Conservation (phyloP, 345 rosid species). For the Eucalyptus regnans region DNA sequence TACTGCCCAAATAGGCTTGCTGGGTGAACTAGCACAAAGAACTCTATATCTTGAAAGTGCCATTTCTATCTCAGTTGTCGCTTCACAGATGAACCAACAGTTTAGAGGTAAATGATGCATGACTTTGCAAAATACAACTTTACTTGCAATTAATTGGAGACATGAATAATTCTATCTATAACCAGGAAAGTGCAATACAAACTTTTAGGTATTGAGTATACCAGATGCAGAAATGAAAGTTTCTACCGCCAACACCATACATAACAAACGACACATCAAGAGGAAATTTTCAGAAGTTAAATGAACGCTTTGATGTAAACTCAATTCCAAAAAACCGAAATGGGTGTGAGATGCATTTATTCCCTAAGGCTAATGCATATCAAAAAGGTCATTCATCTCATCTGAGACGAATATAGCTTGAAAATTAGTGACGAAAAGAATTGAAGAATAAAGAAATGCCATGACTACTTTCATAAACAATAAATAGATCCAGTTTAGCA, state of each 20-base stretch:
- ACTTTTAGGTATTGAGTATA: not conserved
- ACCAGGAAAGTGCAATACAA: not conserved
- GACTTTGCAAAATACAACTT: not conserved
- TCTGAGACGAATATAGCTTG: not conserved
- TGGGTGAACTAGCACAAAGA: conserved; percentile 22
- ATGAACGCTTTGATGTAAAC: not conserved
- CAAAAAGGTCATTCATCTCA: not conserved
- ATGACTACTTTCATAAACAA: not conserved
- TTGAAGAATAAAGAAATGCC: not conserved
- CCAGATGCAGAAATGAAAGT: not conserved
- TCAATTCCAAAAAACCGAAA: not conserved
- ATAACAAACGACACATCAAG: not conserved
- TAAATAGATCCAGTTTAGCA: not conserved
- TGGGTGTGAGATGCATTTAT: not conserved
- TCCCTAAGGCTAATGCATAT: not conserved
- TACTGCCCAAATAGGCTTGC: conserved; percentile 73
- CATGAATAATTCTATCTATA: not conserved
- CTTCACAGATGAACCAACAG: conserved; percentile 21
- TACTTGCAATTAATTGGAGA: not conserved
- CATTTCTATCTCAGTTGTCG: conserved; percentile 49
- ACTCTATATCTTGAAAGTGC: conserved; percentile 54
- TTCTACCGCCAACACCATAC: not conserved
- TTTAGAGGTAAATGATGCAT: not conserved
- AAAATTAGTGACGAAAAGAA: not conserved
- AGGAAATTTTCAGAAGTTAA: not conserved